These are phyloP conservation scores for Lachnellula subtilissima DNA, from an alignment of 2,329 filamentous ascomycete species.

Conservation along the genomic window DNA sequence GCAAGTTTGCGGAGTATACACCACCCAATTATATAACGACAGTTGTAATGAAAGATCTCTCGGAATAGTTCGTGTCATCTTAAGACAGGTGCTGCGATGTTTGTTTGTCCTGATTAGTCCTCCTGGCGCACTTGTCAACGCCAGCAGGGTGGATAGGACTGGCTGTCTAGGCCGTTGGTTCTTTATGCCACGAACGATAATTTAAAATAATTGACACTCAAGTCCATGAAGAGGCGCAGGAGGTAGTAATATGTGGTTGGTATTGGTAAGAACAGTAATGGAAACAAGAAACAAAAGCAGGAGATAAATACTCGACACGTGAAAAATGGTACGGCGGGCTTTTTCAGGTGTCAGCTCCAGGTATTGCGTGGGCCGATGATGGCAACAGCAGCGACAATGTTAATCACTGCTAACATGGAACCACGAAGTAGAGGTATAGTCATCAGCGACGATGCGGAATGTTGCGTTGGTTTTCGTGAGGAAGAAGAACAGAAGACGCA, in stretches of 20 bases:
- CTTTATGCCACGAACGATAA: constrained; percentile 35
- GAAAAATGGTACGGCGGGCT: not conserved
- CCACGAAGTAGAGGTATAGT: too few relatives aligned
- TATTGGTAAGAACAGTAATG: constrained; percentile 3
- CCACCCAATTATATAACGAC: too few relatives aligned
- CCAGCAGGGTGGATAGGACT: constrained; percentile 36
- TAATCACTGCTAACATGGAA: too few relatives aligned
- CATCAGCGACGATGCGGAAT: too few relatives aligned
- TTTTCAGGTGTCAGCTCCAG: too few relatives aligned
- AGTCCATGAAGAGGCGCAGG: constrained; percentile 32
- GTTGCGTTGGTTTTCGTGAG: not conserved
- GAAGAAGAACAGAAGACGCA: constrained; percentile 1
- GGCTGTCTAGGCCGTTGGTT: constrained; percentile 36
- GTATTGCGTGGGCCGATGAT: too few relatives aligned
- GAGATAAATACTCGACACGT: not conserved
- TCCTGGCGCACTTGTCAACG: constrained; percentile 33
- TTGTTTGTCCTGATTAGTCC: constrained; percentile 36
- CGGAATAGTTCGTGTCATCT: not conserved
- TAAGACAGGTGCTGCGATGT: not conserved
- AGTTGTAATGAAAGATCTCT: too few relatives aligned
- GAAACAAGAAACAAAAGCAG: not conserved
- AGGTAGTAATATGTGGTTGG: constrained; percentile 37
- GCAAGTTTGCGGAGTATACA: not conserved
- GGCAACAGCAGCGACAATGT: too few relatives aligned
- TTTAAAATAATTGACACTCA: constrained; percentile 34